Conservation (phyloP, 2,329 filamentous ascomycete genomes). For the Verruconis gallopava region DNA sequence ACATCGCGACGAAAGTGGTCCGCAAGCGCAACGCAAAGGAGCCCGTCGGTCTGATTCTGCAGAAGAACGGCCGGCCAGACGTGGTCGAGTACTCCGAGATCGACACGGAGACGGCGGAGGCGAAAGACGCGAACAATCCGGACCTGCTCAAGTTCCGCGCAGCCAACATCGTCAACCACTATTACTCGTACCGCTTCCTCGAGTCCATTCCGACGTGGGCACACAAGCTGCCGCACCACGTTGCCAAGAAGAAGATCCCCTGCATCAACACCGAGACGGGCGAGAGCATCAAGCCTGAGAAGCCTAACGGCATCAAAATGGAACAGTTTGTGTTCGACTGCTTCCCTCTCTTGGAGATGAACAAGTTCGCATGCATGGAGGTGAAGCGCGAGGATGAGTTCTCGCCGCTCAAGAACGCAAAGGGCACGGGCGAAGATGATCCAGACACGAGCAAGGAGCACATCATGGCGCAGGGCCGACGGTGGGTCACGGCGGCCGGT, state of each 20-base stretch:
- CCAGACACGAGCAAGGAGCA: conserved; percentile 84
- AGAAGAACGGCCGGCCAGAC: conserved; percentile 91
- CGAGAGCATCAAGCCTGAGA: conserved; percentile 75
- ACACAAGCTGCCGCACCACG: conserved; percentile 80
- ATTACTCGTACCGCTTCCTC: conserved; percentile 91
- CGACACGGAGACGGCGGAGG: conserved; percentile 75
- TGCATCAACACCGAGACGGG: conserved; percentile 64
- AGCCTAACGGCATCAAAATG: conserved; percentile 95
- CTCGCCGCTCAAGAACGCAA: conserved; percentile 87
- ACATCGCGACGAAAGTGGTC: conserved; percentile 98
- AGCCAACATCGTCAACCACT: conserved; percentile 99
- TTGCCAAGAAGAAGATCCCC: conserved; percentile 97
- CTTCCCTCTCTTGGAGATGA: conserved; percentile 75
- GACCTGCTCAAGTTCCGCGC: conserved; percentile 88
- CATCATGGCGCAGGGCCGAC: conserved; percentile 78
- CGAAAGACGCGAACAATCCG: conserved; percentile 67
- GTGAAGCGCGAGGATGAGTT: conserved; percentile 97
- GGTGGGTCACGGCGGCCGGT: conserved; percentile 72
- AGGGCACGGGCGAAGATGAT: conserved; percentile 80
- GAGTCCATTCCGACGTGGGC: conserved; percentile 81
- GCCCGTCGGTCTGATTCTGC: conserved; percentile 84
- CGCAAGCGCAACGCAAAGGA: conserved; percentile 95
- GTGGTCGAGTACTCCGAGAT: conserved; percentile 99
- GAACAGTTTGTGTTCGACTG: conserved; percentile 99
- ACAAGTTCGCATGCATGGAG: conserved; percentile 90